Percentiles rank a stretch among this genome's conserved stretches.
These are phyloP conservation scores for Aristolochia fimbriata DNA, from an alignment of 164 flowering plant genomes.

Conservation along the genomic window DNA sequence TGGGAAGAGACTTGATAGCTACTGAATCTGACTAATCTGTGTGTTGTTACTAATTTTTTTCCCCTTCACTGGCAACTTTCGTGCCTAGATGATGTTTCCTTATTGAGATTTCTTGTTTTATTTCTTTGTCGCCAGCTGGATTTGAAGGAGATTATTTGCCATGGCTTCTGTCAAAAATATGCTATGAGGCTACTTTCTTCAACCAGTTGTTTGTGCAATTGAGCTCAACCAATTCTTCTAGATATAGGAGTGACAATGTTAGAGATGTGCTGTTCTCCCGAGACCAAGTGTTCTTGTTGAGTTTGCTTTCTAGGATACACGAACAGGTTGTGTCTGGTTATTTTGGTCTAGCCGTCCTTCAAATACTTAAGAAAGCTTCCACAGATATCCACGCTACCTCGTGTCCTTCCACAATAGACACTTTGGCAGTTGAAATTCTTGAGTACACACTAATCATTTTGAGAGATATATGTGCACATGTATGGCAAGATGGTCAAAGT, in stretches of 20 bases:
- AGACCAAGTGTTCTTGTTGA: slow-evolving; percentile 57
- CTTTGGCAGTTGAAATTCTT: slow-evolving; percentile 43
- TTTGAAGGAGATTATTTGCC: slow-evolving; percentile 64
- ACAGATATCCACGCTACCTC: slow-evolving; percentile 22
- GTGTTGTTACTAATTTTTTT: too few species aligned
- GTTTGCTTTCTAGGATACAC: slow-evolving; percentile 34
- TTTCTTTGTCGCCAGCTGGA: slow-evolving; percentile 33
- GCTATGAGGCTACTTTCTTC: slow-evolving; percentile 45
- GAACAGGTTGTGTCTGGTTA: slow-evolving; percentile 30
- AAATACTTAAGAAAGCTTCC: slow-evolving; percentile 38
- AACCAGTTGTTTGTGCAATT: slow-evolving; percentile 27
- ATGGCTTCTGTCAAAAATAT: slow-evolving; percentile 48
- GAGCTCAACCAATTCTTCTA: slow-evolving; percentile 5
- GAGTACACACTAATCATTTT: slow-evolving; percentile 59
- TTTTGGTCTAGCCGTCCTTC: slow-evolving; percentile 37
- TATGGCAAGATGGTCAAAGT: slow-evolving; percentile 7
- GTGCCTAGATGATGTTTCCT: too few species aligned
- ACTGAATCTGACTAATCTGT: too few species aligned
- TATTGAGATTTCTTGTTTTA: not conserved
- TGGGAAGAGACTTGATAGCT: too few species aligned
- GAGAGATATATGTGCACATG: slow-evolving; percentile 59
- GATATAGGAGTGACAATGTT: slow-evolving; percentile 3
- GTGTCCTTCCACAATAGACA: slow-evolving; percentile 48
- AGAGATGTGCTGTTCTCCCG: slow-evolving; percentile 21
- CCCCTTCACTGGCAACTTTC: too few species aligned